Base-by-base conservation (phyloP, 1,139 yeast species). In the Blastobotrys arbuscula region DNA sequence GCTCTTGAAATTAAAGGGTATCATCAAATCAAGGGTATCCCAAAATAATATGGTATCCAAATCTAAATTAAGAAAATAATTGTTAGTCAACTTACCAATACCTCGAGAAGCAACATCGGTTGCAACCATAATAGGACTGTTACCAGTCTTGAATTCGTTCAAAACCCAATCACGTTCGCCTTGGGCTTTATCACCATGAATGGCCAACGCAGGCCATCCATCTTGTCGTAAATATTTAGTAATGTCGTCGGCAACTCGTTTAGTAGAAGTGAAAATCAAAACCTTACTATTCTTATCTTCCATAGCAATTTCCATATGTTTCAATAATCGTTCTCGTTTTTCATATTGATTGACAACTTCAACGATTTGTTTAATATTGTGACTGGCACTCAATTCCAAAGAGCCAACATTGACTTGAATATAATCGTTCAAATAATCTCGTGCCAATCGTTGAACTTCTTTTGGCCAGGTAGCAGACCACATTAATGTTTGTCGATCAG, bases 381-480 rank as follows among this genome's bases (percentile, higher is more conserved):
- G 97, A 48, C 97, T 88, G 55, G 98, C 98, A 64, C 97, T 76
- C 64, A 92, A 79, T 71, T 92, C 97, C 66, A 90, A 78, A 53
- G 97, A 92, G 68, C 98, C 98, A 69, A 92, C 75, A 61, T 87
- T 90, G 59, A 92, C 98, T 75, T 92, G 98, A 66, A 92, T 90
- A 63, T 92, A 95, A 67, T 92, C 96, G 55, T 79, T 73, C 69
- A 90, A 77, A 72, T 88, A 92, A 70, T 92, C 98, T 64, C 84
- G 78, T 58, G 97, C 94, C 66, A 92, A 78, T 59, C 81, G 76
- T 76, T 90, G 95, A 56, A 92, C 97, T 71, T 88, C 95, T 78
- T 89, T 89, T 65, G 98, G 98, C 98, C 98, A 92, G 50, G 98
- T 92, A 60, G 98, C 98, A 57, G 97, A 89, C 97, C 97, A 92